These are phyloP conservation scores for Colletotrichum tamarilloi DNA, from an alignment of 2,329 filamentous ascomycete genomes.

Conservation along the genomic window DNA sequence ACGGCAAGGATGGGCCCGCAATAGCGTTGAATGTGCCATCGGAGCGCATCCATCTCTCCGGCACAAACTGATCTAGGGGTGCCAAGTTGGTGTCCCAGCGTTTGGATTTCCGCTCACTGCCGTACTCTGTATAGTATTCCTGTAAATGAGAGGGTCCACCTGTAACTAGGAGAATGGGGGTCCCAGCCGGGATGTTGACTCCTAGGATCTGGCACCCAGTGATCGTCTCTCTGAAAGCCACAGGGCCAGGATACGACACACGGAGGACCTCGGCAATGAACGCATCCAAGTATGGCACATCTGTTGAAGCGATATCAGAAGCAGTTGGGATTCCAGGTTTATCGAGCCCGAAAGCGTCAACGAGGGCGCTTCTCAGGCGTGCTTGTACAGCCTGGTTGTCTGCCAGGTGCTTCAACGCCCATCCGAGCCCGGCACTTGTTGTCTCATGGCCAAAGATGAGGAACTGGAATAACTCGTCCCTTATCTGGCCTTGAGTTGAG, in stretches of 20 bases:
- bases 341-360: not conserved
- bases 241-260: not conserved
- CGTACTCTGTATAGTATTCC: not conserved
- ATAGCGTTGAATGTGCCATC: not conserved
- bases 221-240: not conserved
- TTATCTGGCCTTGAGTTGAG: not conserved
- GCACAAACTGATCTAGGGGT: not conserved
- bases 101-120: not conserved
- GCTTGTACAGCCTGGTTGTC: not conserved
- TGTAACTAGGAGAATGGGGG: not conserved
- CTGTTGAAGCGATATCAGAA: not conserved
- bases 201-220: not conserved
- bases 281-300: not conserved
- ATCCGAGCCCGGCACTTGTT: not conserved
- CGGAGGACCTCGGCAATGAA: not conserved
- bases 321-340: not conserved
- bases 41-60: not conserved
- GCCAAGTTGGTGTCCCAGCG: not conserved
- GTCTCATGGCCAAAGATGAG: not conserved
- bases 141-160: not conserved
- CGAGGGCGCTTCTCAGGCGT: not conserved
- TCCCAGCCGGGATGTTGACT: not conserved
- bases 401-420: not conserved
- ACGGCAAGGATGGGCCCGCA: not conserved
- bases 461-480: not conserved